Evolutionary conservation across 1,284 basidiomycete genomes (phyloP).

Genomic region (Baeospora myosura): DNA sequence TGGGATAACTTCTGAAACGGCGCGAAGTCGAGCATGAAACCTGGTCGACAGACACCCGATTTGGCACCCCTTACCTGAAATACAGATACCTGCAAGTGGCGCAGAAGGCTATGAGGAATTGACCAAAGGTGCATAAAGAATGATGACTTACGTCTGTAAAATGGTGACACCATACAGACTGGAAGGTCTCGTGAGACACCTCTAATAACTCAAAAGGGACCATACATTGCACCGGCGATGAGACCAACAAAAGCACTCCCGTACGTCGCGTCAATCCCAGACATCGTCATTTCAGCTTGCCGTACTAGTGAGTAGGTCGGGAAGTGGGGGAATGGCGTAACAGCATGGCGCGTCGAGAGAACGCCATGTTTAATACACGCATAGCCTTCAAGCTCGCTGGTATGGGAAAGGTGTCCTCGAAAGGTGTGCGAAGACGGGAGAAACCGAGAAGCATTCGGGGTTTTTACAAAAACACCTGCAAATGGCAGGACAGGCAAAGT

Average conservation of each 20-base stretch:
- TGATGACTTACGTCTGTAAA: constrained; percentile 26
- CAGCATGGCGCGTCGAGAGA: too few species aligned
- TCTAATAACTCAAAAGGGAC: not conserved
- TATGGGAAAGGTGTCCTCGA: too few species aligned
- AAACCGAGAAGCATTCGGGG: too few species aligned
- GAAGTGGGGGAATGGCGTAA: too few species aligned
- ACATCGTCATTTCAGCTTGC: too few species aligned
- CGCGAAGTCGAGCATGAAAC: not conserved
- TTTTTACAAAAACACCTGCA: too few species aligned
- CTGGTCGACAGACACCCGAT: not conserved
- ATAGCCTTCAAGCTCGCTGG: too few species aligned
- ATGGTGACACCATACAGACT: constrained; percentile 30
- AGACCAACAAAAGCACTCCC: constrained; percentile 2
- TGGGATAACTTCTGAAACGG: constrained; percentile 25
- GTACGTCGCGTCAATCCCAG: constrained; percentile 2
- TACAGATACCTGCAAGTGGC: constrained; percentile 25
- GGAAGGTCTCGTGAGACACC: not conserved
- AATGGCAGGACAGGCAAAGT: too few species aligned
- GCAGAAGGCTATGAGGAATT: constrained; percentile 1
- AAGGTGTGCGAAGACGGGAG: too few species aligned
- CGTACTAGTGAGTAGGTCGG: too few species aligned
- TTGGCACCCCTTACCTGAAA: constrained; percentile 21
- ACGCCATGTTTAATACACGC: too few species aligned
- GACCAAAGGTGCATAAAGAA: not conserved
- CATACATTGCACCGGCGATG: constrained; percentile 1